Conservation (phyloP, 2,329 filamentous ascomycete species). For the Aspergillus novoparasiticus region DNA sequence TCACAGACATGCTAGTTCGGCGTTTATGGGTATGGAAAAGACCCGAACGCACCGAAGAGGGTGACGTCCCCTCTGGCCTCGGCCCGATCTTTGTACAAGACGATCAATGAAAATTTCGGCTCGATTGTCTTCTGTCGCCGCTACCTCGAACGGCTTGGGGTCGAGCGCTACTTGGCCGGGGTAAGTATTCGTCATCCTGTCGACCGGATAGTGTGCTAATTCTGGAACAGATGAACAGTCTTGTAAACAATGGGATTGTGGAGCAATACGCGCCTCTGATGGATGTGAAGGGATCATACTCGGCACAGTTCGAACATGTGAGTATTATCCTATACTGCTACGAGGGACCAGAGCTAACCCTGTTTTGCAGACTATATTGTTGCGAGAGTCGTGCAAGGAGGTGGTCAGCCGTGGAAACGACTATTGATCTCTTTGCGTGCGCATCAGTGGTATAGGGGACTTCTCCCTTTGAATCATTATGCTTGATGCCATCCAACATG, state of each 20-base stretch:
- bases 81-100: slow-evolving; percentile 60
- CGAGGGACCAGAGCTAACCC: slow-evolving; percentile 3
- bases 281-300: slow-evolving; percentile 63
- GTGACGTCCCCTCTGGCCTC: slow-evolving; percentile 50
- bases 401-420: slow-evolving; percentile 57
- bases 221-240: slow-evolving; percentile 54
- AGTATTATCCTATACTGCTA: slow-evolving; percentile 13
- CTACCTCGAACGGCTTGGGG: slow-evolving; percentile 65
- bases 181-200: slow-evolving; percentile 39
- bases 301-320: slow-evolving; percentile 66
- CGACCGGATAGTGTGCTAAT: slow-evolving; percentile 8
- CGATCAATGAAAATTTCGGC: slow-evolving; percentile 64
- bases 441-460: neutral
- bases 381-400: slow-evolving; percentile 52
- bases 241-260: slow-evolving; percentile 60
- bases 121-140: slow-evolving; percentile 63
- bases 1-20: slow-evolving; percentile 41
- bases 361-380: slow-evolving; percentile 48
- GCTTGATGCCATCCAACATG: slow-evolving; percentile 4
- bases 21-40: slow-evolving; percentile 56
- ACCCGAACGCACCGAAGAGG: slow-evolving; percentile 39
- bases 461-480: neutral
- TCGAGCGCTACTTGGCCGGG: slow-evolving; percentile 61
- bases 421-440: slow-evolving; percentile 42
- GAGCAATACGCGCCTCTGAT: slow-evolving; percentile 59